Evolutionary conservation across 1,284 basidiomycete genomes (phyloP).

Genomic region (Irpex sp.): DNA sequence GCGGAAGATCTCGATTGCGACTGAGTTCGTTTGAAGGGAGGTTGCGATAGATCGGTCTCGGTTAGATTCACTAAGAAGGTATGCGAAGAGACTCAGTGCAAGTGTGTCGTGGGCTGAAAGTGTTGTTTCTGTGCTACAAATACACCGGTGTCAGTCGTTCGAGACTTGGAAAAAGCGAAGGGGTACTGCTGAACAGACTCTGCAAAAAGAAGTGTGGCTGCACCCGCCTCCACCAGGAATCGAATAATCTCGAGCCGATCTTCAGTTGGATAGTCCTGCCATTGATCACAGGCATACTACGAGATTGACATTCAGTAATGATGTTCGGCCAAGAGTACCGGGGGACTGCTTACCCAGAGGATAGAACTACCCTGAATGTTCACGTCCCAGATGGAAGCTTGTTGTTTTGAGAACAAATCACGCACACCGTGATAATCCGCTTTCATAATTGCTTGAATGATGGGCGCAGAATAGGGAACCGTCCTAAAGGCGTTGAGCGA

Average conservation of each 20-base stretch:
- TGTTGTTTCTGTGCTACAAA: not conserved
- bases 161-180: not conserved
- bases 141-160: not conserved
- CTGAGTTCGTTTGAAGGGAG: not conserved
- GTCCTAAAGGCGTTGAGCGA: no score
- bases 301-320: no score
- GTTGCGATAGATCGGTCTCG: not conserved
- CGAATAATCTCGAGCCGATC: not conserved
- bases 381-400: no score
- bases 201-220: not conserved
- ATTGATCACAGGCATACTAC: slow-evolving; percentile 14
- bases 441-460: no score
- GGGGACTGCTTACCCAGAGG: not conserved
- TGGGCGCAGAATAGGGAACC: no score
- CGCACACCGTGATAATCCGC: no score
- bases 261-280: not conserved
- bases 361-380: not conserved
- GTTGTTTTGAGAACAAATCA: no score
- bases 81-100: not conserved
- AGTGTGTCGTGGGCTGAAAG: not conserved
- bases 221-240: not conserved
- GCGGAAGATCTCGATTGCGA: not conserved
- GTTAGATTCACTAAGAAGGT: not conserved
- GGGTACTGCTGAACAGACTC: not conserved
- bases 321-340: no score